phyloP scores from a whole-genome alignment of 2,329 filamentous ascomycete genomes.

The Clonostachys rosea region DNA sequence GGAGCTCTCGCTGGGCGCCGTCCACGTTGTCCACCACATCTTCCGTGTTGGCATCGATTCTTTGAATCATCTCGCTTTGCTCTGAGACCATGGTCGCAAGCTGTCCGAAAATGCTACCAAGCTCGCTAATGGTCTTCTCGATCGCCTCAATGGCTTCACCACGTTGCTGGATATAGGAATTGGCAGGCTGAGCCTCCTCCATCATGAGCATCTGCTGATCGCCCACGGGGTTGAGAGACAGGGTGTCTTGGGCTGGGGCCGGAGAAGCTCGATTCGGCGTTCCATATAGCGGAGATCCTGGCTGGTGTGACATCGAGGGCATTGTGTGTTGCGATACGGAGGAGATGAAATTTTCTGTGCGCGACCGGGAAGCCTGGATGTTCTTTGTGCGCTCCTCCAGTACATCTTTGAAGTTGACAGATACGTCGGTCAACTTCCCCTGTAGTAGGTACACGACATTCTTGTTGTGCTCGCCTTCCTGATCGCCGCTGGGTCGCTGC shows the following conservation, averaged over 20 bases:
- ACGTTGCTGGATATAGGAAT: conserved; percentile 87
- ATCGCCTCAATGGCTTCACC: conserved; percentile 97
- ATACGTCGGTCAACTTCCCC: conserved; percentile 87
- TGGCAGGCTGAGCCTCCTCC: conserved; percentile 88
- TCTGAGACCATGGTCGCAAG: conserved; percentile 95
- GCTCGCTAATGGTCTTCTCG: conserved; percentile 88
- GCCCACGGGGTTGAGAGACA: conserved; percentile 76
- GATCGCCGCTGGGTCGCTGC: conserved; percentile 68
- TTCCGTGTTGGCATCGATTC: conserved; percentile 96
- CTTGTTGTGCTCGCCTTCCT: conserved; percentile 96
- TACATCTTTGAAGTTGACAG: conserved; percentile 95
- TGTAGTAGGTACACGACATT: conserved; percentile 92
- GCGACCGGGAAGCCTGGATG: conserved; percentile 85
- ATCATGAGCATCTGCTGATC: conserved; percentile 84
- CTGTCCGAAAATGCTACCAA: conserved; percentile 89
- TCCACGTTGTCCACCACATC: conserved; percentile 98
- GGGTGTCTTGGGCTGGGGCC: conserved; percentile 66
- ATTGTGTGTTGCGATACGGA: conserved; percentile 77
- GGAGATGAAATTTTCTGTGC: conserved; percentile 96
- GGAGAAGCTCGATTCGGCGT: conserved; percentile 65
- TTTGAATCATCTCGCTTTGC: conserved; percentile 95
- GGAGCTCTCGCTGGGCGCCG: conserved; percentile 86
- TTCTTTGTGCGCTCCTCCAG: conserved; percentile 96
- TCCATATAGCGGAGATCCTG: conserved; percentile 83
- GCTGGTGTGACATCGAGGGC: conserved; percentile 49